Evolutionary conservation across 1,139 yeast genomes (phyloP), one percentile per base, ranked within the genome.

Genomic region (Suhomyces coccinellae): DNA sequence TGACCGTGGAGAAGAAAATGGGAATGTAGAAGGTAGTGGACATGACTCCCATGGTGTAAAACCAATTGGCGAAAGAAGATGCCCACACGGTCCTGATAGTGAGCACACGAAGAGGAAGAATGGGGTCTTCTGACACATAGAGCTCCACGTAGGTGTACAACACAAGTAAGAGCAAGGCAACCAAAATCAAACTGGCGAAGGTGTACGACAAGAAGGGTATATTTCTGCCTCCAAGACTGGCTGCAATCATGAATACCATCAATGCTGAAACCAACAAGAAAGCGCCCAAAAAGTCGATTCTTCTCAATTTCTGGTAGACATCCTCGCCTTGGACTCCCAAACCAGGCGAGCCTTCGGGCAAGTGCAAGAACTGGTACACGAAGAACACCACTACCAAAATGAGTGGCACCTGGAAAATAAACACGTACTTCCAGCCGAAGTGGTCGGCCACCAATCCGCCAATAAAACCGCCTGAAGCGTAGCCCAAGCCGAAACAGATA

Each of bases 391-490:
- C 83, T 4, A 66, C 14, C 3, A 79, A 38, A 4, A 88, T 82
- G 30, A 87, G 64, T 0, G 97, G 97, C 6, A 77, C 74, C 54
- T 79, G 83, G 26, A 75, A 52, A 20, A 73, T 60, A 53, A 79
- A 79, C 1, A 78, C 80, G 58, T 75, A 77, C 58, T 89, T 77
- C 97, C 97, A 90, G 29, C 96, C 96, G 52, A 82, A 73, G n/a
- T 65, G 58, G 47, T 83, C 87, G 17, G 91, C 79, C 28, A 88
- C 67, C 33, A 83, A 57, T 10, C 96, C 95, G 33, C 97, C 83
- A 20, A 79, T 51, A 14, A 76, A 61, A 6, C 90, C 90, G 33
- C 93, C 91, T 13, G 79, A 67, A 2, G 87, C 86, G 6, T 87
- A 81, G 4, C 95, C 95, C 30, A 80, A 52, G 2, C 88, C 90